Evolutionary conservation across 768 basidiomycete species (phyloP), one percentile per base, ranked within the genome.

Genomic region (Russula foetens): DNA sequence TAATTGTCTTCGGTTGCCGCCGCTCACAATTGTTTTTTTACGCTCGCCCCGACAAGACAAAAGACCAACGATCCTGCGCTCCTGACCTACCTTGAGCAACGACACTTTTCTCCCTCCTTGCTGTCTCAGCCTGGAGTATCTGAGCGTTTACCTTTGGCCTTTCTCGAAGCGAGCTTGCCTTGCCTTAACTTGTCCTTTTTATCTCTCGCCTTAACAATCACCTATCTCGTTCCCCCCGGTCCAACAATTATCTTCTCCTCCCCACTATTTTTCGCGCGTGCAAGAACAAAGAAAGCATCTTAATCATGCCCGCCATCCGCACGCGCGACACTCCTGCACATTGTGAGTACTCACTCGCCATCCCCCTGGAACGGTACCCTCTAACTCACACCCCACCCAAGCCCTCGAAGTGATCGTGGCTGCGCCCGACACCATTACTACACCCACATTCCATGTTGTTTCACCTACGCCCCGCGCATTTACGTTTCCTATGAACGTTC

Each of bases 361-460:
- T 47, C 44, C 14, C 43, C 19, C 41, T 2, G 15, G 39, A 24
- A 31, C 51, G 41, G 29, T 45, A 12, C 23, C 33, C 56, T 46
- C 47, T 59, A 45, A 59, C 57, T 35, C 14, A 35, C 35, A 7
- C 33, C 54, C 55, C 58, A 49, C 8, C 61, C 19, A 68, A 87
- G 84, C 83, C 79, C 86, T 88, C 77, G 84, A 87, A 77, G 86
- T 88, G 80, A 78, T 82, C 69, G 82, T 84, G 73, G 84, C 84
- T 76, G 78, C 78, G 57, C 70, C 70, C 28, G 55, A 63, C 68
- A 76, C 77, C 26, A 76, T 77, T 64, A 74, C 77, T 63, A 74
- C 79, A 54, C 86, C 88, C 68, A 69, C 76, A 52, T 72, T 85
- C 66, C 76, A 69, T 75, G 84, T 78, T 76, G 75, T 75, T 78